Evolutionary conservation across 495 filamentous ascomycete species (phyloP).

Genomic region (Filosporella fistucella): DNA sequence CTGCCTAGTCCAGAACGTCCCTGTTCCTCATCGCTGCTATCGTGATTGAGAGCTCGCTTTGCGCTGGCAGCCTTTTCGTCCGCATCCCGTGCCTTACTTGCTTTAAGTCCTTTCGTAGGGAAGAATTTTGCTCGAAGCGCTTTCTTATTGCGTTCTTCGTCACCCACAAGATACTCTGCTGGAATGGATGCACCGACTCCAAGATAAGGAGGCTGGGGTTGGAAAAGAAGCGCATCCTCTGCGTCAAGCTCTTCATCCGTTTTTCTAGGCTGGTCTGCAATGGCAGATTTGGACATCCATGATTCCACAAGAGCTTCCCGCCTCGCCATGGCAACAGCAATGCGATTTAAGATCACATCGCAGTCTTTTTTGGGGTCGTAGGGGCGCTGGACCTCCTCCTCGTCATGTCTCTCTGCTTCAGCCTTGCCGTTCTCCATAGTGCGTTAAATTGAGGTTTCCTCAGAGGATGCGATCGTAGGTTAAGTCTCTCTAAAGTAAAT

Average conservation of each 20-base stretch:
- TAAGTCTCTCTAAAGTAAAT: too few species aligned
- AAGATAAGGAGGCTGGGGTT: conserved; percentile 31
- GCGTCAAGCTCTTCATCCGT: conserved; percentile 38
- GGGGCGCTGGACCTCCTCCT: conserved; percentile 21
- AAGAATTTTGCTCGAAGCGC: conserved; percentile 39
- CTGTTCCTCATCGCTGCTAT: conserved; percentile 44
- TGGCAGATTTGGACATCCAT: conserved; percentile 30
- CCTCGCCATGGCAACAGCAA: conserved; percentile 39
- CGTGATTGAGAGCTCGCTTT: conserved; percentile 18
- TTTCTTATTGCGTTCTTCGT: conserved; percentile 30
- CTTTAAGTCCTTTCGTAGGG: conserved; percentile 15
- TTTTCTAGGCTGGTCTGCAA: conserved; percentile 29
- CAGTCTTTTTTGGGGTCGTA: conserved; percentile 14
- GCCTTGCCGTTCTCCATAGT: too few species aligned
- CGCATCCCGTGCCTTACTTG: conserved; percentile 25
- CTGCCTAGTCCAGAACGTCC: conserved; percentile 50
- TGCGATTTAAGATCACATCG: conserved; percentile 39
- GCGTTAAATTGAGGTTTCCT: too few species aligned
- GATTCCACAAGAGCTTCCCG: conserved; percentile 38
- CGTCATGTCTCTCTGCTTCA: too few species aligned
- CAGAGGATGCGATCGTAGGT: too few species aligned
- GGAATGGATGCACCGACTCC: conserved; percentile 41
- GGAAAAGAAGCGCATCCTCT: conserved; percentile 38
- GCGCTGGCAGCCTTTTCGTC: conserved; percentile 25
- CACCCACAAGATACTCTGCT: conserved; percentile 30